Evolutionary conservation across 805 yeast genomes (phyloP), one percentile per base, ranked within the genome.

Genomic region (Wickerhamiella nectarea): DNA sequence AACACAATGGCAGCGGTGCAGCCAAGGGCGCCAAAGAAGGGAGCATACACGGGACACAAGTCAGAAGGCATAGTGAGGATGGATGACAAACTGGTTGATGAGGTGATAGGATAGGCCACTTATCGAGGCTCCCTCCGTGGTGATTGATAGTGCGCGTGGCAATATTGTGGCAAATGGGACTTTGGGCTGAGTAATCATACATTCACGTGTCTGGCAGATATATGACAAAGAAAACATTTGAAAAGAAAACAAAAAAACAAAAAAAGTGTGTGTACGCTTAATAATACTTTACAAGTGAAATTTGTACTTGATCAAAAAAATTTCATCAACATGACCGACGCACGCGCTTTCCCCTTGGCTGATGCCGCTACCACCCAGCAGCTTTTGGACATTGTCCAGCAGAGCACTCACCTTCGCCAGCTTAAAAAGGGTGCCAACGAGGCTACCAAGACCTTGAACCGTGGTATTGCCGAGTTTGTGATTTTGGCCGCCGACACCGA

Each of bases 401-500:
- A 91, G 73, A 85, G 96, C 50, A 87, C 94, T 60, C 86, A 82
- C 71, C 76, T 91, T 65, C 86, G 97, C 75, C 99, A 91, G 72
- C 78, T 91, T 68, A 91, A 91, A 77, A 91, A 91, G 70, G 99
- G 99, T 70, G 98, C 99, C 57, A 91, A 91, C 68, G 99, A 91
- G 73, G 94, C 97, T 62, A 91, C 96, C 70, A 89, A 89, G 76
- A 89, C 96, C 59, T 76, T 89, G 71, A 89, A 89, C 82, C 83
- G 97, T 75, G 98, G 98, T 79, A 89, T 89, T 62, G 83, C 96
- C 59, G 98, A 89, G 72, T 89, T 89, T 75, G 87, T 89, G 68
- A 84, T 89, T 71, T 85, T 91, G 96, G 98, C 99, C 55, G 99
- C 98, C 58, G 99, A 91, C 65, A 86, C 98, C 60, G 95, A 87